Conservation (phyloP, 345 rosid genomes). For the Lepidium africanum region DNA sequence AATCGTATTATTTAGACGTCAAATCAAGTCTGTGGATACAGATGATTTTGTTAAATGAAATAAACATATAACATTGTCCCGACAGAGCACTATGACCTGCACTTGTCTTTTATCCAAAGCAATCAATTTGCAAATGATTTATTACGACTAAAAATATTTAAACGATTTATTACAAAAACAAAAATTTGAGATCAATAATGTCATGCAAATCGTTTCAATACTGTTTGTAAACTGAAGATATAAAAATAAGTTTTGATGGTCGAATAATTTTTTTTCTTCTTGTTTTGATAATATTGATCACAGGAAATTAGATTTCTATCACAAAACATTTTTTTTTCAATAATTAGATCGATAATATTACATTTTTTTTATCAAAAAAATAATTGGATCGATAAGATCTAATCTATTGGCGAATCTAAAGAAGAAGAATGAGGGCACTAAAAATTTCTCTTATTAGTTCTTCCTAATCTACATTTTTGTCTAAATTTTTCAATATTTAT, state of each 20-base stretch:
- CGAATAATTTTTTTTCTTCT: neutral
- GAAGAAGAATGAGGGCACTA: too few relatives aligned
- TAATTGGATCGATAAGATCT: too few relatives aligned
- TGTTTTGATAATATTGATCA: neutral
- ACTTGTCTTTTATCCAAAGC: slow-evolving; percentile 6
- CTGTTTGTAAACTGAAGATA: neutral
- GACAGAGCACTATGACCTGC: slow-evolving; percentile 21
- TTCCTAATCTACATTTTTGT: too few relatives aligned
- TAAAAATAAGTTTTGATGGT: neutral
- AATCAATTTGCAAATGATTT: slow-evolving; percentile 8
- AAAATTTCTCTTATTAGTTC: too few relatives aligned
- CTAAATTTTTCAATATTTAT: too few relatives aligned
- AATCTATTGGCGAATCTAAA: too few relatives aligned
- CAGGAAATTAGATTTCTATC: neutral
- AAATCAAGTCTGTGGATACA: neutral
- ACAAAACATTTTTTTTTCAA: too few relatives aligned
- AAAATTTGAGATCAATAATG: slow-evolving; percentile 25
- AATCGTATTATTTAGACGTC: neutral
- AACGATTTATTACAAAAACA: slow-evolving; percentile 13
- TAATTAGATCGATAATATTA: too few relatives aligned
- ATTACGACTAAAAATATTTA: neutral
- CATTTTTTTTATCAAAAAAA: too few relatives aligned
- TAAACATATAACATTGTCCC: neutral
- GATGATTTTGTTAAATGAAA: neutral
- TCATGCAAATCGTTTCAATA: neutral